Evolutionary conservation across 2,329 filamentous ascomycete genomes (phyloP).

Genomic region (Exophiala sp.): DNA sequence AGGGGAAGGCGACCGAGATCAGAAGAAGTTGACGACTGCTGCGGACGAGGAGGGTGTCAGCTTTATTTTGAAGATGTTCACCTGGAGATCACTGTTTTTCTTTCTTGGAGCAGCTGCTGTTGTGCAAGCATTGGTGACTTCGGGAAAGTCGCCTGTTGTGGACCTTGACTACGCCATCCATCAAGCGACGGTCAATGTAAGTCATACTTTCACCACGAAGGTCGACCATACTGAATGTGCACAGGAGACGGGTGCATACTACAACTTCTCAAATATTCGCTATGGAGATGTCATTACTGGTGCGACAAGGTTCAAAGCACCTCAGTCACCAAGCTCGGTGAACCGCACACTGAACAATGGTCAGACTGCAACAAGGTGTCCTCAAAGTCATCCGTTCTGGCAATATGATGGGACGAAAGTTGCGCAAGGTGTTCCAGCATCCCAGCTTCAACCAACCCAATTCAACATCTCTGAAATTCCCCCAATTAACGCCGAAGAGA

Average conservation of each 20-base stretch:
- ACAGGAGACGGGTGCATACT: slow-evolving; percentile 40
- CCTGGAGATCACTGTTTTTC: no score
- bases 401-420: slow-evolving; percentile 27
- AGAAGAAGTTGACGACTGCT: no score
- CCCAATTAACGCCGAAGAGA: slow-evolving; percentile 32
- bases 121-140: background rate
- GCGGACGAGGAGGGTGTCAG: no score
- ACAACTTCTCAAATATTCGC: slow-evolving; percentile 56
- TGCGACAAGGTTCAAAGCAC: slow-evolving; percentile 48
- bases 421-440: slow-evolving; percentile 29
- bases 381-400: slow-evolving; percentile 48
- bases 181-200: slow-evolving; percentile 35
- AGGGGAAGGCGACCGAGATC: no score
- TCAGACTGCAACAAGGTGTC: slow-evolving; percentile 39
- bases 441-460: slow-evolving; percentile 27
- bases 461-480: slow-evolving; percentile 18
- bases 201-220: background rate
- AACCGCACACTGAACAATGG: slow-evolving; percentile 47
- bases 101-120: background rate
- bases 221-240: background rate
- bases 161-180: slow-evolving; percentile 55
- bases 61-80: no score
- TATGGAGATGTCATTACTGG: slow-evolving; percentile 54
- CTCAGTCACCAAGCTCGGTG: slow-evolving; percentile 41
- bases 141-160: slow-evolving; percentile 33